Evolutionary conservation across 2,329 filamentous ascomycete genomes (phyloP).

Genomic region (Botrytis porri): DNA sequence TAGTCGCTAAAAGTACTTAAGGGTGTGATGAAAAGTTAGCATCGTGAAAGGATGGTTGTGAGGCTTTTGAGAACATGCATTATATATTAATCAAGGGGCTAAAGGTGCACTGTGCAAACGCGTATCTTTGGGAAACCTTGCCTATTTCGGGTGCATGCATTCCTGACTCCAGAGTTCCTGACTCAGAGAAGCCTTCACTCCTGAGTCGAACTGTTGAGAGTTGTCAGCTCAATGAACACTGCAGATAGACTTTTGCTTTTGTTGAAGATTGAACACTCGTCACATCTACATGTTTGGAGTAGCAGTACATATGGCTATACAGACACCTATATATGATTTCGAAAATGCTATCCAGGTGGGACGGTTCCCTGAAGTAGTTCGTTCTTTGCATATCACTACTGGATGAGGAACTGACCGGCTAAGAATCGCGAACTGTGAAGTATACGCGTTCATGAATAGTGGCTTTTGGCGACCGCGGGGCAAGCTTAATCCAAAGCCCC

Average conservation of each 20-base stretch:
- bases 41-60: conserved; percentile 1
- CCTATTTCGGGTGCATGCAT: conserved; percentile 14
- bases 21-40: conserved; percentile 11
- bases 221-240: background rate
- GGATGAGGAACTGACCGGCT: background rate
- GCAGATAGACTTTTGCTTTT: conserved; percentile 8
- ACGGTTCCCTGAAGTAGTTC: background rate
- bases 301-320: conserved; percentile 10
- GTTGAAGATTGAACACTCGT: conserved; percentile 11
- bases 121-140: conserved; percentile 13
- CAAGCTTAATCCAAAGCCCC: conserved; percentile 18
- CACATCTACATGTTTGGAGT: conserved; percentile 10
- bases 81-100: conserved; percentile 18
- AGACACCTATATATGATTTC: background rate
- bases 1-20: background rate
- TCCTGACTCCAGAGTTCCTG: conserved; percentile 1
- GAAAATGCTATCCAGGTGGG: background rate
- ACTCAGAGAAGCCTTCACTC: conserved; percentile 2
- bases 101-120: conserved; percentile 12
- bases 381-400: conserved; percentile 1
- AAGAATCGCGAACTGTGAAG: background rate
- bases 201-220: background rate
- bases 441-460: conserved; percentile 11
- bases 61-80: conserved; percentile 16
- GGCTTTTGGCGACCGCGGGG: conserved; percentile 21